Percentiles rank a stretch among this genome's conserved stretches.
Evolutionary conservation across 2,329 filamentous ascomycete genomes (phyloP).

Genomic region (Leptographium lundbergii): DNA sequence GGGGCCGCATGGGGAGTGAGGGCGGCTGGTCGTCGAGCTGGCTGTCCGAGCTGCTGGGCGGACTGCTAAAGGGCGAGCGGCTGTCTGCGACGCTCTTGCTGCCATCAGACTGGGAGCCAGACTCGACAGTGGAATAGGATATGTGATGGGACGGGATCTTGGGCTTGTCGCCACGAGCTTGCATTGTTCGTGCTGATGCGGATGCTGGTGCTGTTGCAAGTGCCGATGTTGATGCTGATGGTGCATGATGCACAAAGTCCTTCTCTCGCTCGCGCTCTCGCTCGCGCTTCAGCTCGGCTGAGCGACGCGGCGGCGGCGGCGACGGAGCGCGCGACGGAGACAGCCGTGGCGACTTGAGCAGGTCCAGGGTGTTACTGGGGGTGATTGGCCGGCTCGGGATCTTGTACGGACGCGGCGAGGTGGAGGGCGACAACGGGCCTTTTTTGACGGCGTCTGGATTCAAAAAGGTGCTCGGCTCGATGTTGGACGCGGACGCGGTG

Average conservation of each 20-base stretch:
- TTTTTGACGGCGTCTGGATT: constrained; percentile 32
- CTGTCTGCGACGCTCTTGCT: constrained; percentile 18
- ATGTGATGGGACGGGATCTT: constrained; percentile 19
- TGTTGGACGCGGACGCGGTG: constrained; percentile 16
- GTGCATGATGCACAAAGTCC: background rate
- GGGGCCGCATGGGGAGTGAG: constrained; percentile 35
- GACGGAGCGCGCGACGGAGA: constrained; percentile 42
- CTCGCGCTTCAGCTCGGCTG: constrained; percentile 43
- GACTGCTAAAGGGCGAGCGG: constrained; percentile 75
- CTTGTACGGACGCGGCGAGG: constrained; percentile 33
- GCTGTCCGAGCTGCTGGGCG: constrained; percentile 60
- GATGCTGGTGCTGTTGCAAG: too few relatives aligned
- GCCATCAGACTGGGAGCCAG: background rate
- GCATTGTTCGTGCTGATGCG: constrained; percentile 26
- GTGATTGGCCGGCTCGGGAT: constrained; percentile 44
- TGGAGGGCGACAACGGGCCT: constrained; percentile 26
- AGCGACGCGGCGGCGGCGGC: constrained; percentile 50
- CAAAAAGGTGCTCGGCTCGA: constrained; percentile 31
- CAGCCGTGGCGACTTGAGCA: constrained; percentile 34
- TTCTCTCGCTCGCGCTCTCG: constrained; percentile 19
- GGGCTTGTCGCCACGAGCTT: constrained; percentile 64
- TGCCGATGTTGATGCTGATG: too few relatives aligned
- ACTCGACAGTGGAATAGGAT: background rate
- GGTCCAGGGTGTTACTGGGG: constrained; percentile 35
- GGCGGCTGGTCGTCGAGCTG: constrained; percentile 35